Conservation (phyloP, 495 filamentous ascomycete genomes). For the Xylaria telfairii region DNA sequence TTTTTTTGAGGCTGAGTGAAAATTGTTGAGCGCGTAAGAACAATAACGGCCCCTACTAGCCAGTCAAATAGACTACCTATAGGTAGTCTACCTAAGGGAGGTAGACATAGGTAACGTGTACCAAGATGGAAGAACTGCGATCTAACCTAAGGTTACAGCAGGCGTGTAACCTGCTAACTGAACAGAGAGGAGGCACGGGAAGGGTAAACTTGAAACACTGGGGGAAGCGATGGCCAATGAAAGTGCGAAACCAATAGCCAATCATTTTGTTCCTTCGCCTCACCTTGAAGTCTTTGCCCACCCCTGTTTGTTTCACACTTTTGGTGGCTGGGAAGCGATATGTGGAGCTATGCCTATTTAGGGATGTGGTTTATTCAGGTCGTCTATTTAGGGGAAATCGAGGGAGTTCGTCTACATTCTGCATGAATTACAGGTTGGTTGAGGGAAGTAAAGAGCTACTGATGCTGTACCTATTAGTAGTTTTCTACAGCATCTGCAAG, state of each 20-base stretch:
- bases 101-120: not conserved
- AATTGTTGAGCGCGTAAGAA: not conserved
- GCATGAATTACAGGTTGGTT: not conserved
- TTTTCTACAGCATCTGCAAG: not conserved
- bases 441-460: not conserved
- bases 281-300: not conserved
- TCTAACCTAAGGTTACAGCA: no score
- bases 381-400: no score
- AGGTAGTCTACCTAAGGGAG: not conserved
- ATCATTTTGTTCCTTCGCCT: conserved; percentile 6
- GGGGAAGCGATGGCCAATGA: conserved; percentile 2
- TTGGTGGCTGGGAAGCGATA: not conserved
- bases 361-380: not conserved
- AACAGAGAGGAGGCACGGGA: not conserved
- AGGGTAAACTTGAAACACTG: conserved; percentile 19
- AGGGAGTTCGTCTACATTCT: conserved; percentile 5
- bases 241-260: conserved; percentile 3
- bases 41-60: not conserved
- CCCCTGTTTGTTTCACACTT: conserved; percentile 18
- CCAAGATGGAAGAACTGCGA: not conserved
- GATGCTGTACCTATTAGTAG: no score
- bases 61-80: not conserved
- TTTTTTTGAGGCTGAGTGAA: conserved; percentile 1
- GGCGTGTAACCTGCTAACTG: not conserved
- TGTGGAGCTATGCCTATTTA: not conserved